Evolutionary conservation across 495 filamentous ascomycete species (phyloP), one percentile per base, ranked within the genome.

Genomic region (Rhizodiscina lignyota): DNA sequence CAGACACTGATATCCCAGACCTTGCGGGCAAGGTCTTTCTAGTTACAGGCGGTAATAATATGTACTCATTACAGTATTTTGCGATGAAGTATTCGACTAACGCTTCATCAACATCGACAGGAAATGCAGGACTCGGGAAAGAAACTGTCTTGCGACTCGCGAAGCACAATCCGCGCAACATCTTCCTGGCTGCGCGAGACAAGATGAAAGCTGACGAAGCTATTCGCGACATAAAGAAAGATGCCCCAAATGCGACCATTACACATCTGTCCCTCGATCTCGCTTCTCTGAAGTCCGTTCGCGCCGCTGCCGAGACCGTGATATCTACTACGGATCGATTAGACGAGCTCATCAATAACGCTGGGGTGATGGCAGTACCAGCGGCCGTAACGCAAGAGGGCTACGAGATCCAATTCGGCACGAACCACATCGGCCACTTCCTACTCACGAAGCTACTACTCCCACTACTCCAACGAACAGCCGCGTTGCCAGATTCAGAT

Each of bases 361-460:
- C 45, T 4, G 45, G 42, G n/a, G 43, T 49, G 38, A 45, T 44
- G 29, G 23, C 30, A 5, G 18, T 11, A 5, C 23, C 32, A 4
- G n/a, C 34, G 3, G 37, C 28, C 3, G 10, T 35, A 3, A 44
- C 45, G 2, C 28, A 2, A 0, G 45, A 48, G 24, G 45, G 45
- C 1, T 48, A 45, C 38, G 45, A 48, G 31, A 4, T 45, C 16
- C 45, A 48, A 18, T 48, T 38, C 24, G 45, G 33, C 5, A 42
- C 38, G 10, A 48, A 48, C 22, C 33, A 44, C 24, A 4, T 48
- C 2, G 41, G 45, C 24, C 41, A 48, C 26, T 41, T 41, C n/a
- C 35, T 48, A 11, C 34, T 48, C 16, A 20, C 30, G 3, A 37
- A 36, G 38, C 33, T 35, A 2, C 28, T 48, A 8, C 28, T 44